Evolutionary conservation across 345 rosid species (phyloP), one percentile per base, ranked within the genome.

Genomic region (Trapa bicornis): DNA sequence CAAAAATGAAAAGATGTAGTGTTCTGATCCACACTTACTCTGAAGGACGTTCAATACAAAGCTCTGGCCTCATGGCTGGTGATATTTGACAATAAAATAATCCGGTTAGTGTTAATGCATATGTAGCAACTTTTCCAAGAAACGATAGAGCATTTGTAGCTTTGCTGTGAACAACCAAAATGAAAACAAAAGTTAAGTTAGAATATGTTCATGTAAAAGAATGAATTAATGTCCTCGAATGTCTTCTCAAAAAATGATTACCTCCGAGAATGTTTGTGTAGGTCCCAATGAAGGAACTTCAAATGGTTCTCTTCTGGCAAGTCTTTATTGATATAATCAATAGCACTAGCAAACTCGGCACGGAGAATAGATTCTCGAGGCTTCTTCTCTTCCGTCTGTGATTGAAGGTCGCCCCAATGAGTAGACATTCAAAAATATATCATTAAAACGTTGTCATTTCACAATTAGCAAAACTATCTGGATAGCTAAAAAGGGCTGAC

Each of bases 281-380:
- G 85, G 76, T 89, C 96, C 96, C 91, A 89, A 73, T 89, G 96
- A 75, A 89, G 90, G 73, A 91, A 95, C 73, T 80, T 84, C 67
- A 95, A 73, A 65, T 76, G 81, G 60, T 83, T 84, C 74, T 91
- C 94, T 74, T 86, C 96, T 3, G 97, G 77, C 65, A 89, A 80
- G 84, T 79, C 90, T 76, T 89, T 91, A 77, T 95, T 95, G 69
- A 95, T 87, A 73, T 76, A 84, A 73, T 85, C 96, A 74, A 95
- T 87, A 63, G 99, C 99, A 86, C 80, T 87, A 66, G 96, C 99
- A 80, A 95, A 95, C 84, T 95, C 99, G 64, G 85, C 75, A 71
- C 97, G 84, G 48, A 94, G 93, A 80, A 89, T 94, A 8, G 93
- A 89, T 75, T 94, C 99, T 69, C 99, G 85, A 48, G 99, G 99